A percentile compares a stretch with the other conserved stretches of the same genome.
These are phyloP conservation scores for Periglandula ipomoeae DNA, from an alignment of 2,329 filamentous ascomycete genomes.

Conservation along the genomic window DNA sequence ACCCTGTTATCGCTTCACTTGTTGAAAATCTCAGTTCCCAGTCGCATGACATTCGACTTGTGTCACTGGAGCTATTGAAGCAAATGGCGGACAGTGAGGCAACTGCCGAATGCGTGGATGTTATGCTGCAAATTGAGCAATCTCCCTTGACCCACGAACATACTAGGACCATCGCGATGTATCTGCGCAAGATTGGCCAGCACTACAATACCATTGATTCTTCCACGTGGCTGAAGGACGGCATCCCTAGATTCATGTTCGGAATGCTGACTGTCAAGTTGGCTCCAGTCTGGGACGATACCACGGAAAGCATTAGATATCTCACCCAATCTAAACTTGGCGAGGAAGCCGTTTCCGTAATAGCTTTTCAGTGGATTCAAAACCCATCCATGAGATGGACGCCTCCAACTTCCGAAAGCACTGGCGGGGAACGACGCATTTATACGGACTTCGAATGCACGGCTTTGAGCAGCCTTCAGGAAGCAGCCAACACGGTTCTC, in stretches of 20 bases:
- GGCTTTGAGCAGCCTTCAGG: conserved; percentile 54
- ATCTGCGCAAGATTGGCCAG: conserved; percentile 66
- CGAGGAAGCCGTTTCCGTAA: conserved; percentile 60
- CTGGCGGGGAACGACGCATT: conserved; percentile 26
- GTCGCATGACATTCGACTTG: conserved; percentile 64
- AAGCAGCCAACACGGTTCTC: conserved; percentile 41
- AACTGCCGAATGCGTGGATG: conserved; percentile 20
- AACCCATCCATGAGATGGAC: conserved; percentile 46
- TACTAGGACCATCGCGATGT: conserved; percentile 70
- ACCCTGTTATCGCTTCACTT: conserved; percentile 54
- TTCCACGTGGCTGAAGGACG: conserved; percentile 56
- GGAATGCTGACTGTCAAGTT: conserved; percentile 81
- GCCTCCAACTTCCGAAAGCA: conserved; percentile 27
- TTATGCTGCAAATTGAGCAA: conserved; percentile 73
- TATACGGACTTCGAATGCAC: conserved; percentile 78
- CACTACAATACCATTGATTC: conserved; percentile 51
- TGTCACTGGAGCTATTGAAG: conserved; percentile 63
- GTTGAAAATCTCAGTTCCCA: conserved; percentile 66
- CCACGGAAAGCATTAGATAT: conserved; percentile 63
- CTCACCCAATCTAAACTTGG: conserved; percentile 62
- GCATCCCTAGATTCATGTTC: conserved; percentile 77
- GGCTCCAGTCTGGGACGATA: conserved; percentile 80
- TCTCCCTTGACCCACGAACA: conserved; percentile 70
- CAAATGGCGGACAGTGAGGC: conserved; percentile 34
- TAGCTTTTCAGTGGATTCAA: conserved; percentile 72